Conservation (phyloP, 768 basidiomycete species). For the Russula ochroleuca region DNA sequence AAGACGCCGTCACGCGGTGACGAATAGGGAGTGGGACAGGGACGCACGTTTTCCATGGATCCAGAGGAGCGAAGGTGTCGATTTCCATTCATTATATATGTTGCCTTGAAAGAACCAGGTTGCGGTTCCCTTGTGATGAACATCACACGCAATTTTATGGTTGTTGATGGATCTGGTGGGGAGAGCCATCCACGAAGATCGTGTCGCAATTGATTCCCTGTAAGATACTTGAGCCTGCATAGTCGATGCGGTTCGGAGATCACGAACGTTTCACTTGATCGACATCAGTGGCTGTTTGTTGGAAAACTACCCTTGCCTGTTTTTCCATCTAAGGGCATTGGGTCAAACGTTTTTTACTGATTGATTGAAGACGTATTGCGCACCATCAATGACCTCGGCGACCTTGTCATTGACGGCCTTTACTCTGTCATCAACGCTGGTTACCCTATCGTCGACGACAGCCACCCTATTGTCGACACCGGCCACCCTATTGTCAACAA, state of each 20-base stretch:
- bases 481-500: not conserved
- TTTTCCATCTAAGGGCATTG: not conserved
- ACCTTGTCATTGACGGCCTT: not conserved
- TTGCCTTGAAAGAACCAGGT: slow-evolving; percentile 5
- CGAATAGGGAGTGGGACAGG: not conserved
- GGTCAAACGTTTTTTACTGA: not conserved
- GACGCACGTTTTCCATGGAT: slow-evolving; percentile 11
- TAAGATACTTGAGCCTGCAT: not conserved
- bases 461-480: not conserved
- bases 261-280: not conserved
- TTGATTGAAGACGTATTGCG: not conserved
- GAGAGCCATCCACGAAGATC: slow-evolving; percentile 7
- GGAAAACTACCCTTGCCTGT: not conserved
- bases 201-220: not conserved
- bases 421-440: not conserved
- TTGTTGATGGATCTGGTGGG: slow-evolving; percentile 9
- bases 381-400: not conserved
- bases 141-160: not conserved
- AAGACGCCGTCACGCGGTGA: not conserved
- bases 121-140: not conserved
- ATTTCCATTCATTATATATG: slow-evolving; percentile 2
- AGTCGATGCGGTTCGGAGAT: no score
- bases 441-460: not conserved
- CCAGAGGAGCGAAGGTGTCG: not conserved
- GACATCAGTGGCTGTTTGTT: not conserved